Evolutionary conservation across 768 basidiomycete species (phyloP).

Genomic region (Lyophyllum semitale): DNA sequence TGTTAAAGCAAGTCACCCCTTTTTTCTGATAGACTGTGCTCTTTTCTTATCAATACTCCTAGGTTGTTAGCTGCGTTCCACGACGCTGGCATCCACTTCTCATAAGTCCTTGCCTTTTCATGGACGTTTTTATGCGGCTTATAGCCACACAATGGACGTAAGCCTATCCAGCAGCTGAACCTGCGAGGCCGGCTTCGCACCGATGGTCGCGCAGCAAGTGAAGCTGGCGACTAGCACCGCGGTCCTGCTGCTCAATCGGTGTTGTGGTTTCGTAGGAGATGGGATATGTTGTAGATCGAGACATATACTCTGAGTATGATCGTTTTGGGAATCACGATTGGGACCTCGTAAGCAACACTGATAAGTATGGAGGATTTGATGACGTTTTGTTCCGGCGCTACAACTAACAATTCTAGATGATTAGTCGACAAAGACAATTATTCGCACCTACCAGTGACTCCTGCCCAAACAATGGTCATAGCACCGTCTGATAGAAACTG

Average conservation of each 20-base stretch:
- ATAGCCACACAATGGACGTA: background rate
- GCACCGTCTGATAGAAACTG: too few species aligned
- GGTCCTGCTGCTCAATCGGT: background rate
- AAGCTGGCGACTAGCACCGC: background rate
- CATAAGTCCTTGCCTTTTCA: constrained; percentile 32
- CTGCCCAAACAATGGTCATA: too few species aligned
- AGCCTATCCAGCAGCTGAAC: background rate
- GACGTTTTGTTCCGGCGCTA: background rate
- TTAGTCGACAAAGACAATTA: background rate
- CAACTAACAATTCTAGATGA: background rate
- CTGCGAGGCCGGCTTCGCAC: background rate
- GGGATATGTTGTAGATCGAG: constrained; percentile 5
- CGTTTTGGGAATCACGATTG: background rate
- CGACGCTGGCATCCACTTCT: constrained; percentile 73
- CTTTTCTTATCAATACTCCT: constrained; percentile 7
- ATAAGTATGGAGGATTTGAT: background rate
- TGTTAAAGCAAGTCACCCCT: constrained; percentile 68
- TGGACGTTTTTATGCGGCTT: background rate
- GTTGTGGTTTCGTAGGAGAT: background rate
- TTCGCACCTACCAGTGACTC: too few species aligned
- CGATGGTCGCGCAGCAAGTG: background rate
- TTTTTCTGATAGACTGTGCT: background rate
- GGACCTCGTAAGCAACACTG: background rate
- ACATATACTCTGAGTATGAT: background rate
- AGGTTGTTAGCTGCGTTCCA: constrained; percentile 77